phyloP scores from a whole-genome alignment of 78 protist genomes.

The Salpingoeca rosetta region DNA sequence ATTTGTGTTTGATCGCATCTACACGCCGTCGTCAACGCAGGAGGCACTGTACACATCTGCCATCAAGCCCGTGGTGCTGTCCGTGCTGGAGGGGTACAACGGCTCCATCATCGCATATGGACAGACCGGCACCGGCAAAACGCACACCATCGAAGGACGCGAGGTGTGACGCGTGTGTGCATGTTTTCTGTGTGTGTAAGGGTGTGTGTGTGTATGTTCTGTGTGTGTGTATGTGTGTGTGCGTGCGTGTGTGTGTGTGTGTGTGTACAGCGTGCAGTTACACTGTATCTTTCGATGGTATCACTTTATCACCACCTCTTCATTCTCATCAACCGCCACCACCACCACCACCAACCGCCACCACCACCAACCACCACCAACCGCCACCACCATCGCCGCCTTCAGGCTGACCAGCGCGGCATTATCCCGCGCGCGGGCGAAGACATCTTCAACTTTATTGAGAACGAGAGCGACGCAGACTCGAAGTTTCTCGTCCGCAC shows the following conservation, averaged over 20 bases:
- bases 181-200: too few relatives aligned
- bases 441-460: neutral
- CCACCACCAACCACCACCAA: too few relatives aligned
- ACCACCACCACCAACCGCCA: neutral
- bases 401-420: neutral
- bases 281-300: neutral
- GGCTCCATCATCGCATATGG: constrained; percentile 61
- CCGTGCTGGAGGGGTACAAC: constrained; percentile 19
- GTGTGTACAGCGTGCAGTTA: neutral
- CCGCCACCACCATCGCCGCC: neutral
- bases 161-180: too few relatives aligned
- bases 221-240: neutral
- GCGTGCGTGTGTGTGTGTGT: constrained; percentile 4
- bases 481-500: neutral
- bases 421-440: neutral
- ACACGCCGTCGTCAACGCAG: neutral
- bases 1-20: neutral
- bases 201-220: too few relatives aligned
- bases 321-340: neutral
- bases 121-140: constrained; percentile 52
- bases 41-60: neutral
- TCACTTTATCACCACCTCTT: neutral
- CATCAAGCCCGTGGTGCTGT: neutral
- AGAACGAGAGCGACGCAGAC: neutral
- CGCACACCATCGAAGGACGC: constrained; percentile 16